phyloP scores from a whole-genome alignment of 2,329 filamentous ascomycete genomes.

The Fusarium setosum region DNA sequence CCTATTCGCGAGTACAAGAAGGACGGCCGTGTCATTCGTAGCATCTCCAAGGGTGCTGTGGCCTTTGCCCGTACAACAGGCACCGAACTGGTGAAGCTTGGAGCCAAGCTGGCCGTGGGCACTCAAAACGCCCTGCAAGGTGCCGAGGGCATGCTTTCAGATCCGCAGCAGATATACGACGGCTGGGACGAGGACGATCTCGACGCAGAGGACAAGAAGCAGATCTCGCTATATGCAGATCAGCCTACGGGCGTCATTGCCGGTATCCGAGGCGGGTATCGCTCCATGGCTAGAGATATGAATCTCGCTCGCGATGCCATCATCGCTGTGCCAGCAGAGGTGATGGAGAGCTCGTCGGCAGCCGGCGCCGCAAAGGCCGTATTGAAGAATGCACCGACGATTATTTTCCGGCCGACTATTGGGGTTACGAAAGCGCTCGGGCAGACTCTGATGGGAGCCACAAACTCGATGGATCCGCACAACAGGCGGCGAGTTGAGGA shows the following conservation, averaged over 20 bases:
- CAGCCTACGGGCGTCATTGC: slow-evolving; percentile 91
- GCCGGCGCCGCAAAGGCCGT: slow-evolving; percentile 84
- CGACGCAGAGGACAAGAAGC: slow-evolving; percentile 78
- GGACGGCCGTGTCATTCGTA: slow-evolving; percentile 91
- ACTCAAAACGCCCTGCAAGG: slow-evolving; percentile 94
- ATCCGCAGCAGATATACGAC: slow-evolving; percentile 49
- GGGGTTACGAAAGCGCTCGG: slow-evolving; percentile 90
- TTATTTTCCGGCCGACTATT: slow-evolving; percentile 90
- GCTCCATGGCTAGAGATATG: slow-evolving; percentile 87
- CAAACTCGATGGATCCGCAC: slow-evolving; percentile 87
- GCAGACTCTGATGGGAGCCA: slow-evolving; percentile 90
- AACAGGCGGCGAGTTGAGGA: slow-evolving; percentile 87
- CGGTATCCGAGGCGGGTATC: slow-evolving; percentile 84
- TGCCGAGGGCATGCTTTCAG: slow-evolving; percentile 81
- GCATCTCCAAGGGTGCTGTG: slow-evolving; percentile 88
- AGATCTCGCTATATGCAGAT: slow-evolving; percentile 92
- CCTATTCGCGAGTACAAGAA: slow-evolving; percentile 94
- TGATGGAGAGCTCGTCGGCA: slow-evolving; percentile 87
- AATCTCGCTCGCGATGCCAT: slow-evolving; percentile 89
- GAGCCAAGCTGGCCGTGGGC: slow-evolving; percentile 93
- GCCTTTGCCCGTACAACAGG: slow-evolving; percentile 95
- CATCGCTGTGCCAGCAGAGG: slow-evolving; percentile 91
- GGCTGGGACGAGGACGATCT: slow-evolving; percentile 70
- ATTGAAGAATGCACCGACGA: slow-evolving; percentile 85
- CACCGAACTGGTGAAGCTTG: slow-evolving; percentile 92